A percentile compares a stretch with the other conserved stretches of the same genome.
Conservation (phyloP, 2,329 filamentous ascomycete species). For the Bipolaris cookei region DNA sequence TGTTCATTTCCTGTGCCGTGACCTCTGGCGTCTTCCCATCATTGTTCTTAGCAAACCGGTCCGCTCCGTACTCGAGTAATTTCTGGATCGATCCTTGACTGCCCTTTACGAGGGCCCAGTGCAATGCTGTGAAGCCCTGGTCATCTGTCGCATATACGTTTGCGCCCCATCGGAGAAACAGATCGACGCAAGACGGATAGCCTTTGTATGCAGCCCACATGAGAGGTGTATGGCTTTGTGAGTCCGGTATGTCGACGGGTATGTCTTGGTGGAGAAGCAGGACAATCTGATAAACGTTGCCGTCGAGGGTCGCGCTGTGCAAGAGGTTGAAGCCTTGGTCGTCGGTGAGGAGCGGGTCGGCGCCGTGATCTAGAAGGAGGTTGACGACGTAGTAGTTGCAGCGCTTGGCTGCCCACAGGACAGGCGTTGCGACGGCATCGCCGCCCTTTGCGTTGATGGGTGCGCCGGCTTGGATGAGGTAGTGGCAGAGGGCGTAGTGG, state of each 20-base stretch:
- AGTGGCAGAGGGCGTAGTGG: constrained; percentile 96
- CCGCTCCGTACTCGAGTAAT: constrained; percentile 91
- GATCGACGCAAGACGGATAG: constrained; percentile 86
- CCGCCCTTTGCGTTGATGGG: constrained; percentile 95
- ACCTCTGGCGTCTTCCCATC: constrained; percentile 88
- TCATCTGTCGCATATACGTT: constrained; percentile 91
- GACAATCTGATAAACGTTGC: constrained; percentile 87
- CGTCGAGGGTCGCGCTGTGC: constrained; percentile 95
- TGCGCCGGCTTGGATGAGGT: constrained; percentile 83
- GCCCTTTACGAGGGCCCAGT: constrained; percentile 96
- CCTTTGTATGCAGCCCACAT: constrained; percentile 99
- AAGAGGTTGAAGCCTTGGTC: constrained; percentile 97
- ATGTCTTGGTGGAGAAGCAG: constrained; percentile 94
- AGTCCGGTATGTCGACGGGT: constrained; percentile 87
- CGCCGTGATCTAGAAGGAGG: constrained; percentile 86
- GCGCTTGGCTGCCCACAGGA: constrained; percentile 96
- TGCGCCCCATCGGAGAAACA: constrained; percentile 93
- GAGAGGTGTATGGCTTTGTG: constrained; percentile 87
- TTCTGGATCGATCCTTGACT: constrained; percentile 89
- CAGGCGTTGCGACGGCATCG: constrained; percentile 89
- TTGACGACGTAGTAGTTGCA: constrained; percentile 98
- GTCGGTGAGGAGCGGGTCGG: constrained; percentile 90
- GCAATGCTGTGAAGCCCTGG: constrained; percentile 89
- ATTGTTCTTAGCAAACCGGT: constrained; percentile 86
- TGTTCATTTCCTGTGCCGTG: constrained; percentile 91